Evolutionary conservation across 2,329 filamentous ascomycete species (phyloP), one percentile per base, ranked within the genome.

Genomic region (Cladosporium phlei): DNA sequence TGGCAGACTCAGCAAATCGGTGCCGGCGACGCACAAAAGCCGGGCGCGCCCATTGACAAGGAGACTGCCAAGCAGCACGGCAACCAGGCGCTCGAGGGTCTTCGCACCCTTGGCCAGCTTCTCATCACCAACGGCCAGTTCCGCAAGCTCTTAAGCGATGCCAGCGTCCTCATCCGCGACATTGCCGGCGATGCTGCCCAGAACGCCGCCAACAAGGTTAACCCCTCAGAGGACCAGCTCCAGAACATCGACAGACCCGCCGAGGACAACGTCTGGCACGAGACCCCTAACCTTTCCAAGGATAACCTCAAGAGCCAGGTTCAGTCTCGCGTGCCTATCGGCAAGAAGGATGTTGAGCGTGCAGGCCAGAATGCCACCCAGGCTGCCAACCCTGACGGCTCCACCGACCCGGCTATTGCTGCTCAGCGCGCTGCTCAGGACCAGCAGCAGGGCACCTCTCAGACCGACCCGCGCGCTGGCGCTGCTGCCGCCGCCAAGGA

Each of bases 111-210:
- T 1, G 93, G 91, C 42, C 90, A 85, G 14, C 75, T 98, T 48
- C 73, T 97, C 59, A 85, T 97, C 61, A 95, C 90, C 59, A 98
- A 98, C 60, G 93, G 93, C 55, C 90, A 97, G 66, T 96, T 95
- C 76, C 80, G 89, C 57, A 95, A 95, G 73, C 80, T 95, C 25
- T 69, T 95, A 55, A 86, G 78, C 52, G 93, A 98, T 73, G 85
- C 86, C 10, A 79, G 79, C 20, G 74, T 91, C 27, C 77, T 98
- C 8, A 66, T 95, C 30, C 87, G 90, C 27, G 91, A 97, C 61
- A 93, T 98, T 62, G 88, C 86, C 49, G 88, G 89, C 43, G 93
- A 98, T 68, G 88, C 86, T 20, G 90, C 93, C 9, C 77, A 78
- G 53, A 91, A 86, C 60, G 85, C 85, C 5, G 88, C 90, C 47